Evolutionary conservation across 1,284 basidiomycete genomes (phyloP), one percentile per base, ranked within the genome.

Genomic region (Leccinum ambiguum): DNA sequence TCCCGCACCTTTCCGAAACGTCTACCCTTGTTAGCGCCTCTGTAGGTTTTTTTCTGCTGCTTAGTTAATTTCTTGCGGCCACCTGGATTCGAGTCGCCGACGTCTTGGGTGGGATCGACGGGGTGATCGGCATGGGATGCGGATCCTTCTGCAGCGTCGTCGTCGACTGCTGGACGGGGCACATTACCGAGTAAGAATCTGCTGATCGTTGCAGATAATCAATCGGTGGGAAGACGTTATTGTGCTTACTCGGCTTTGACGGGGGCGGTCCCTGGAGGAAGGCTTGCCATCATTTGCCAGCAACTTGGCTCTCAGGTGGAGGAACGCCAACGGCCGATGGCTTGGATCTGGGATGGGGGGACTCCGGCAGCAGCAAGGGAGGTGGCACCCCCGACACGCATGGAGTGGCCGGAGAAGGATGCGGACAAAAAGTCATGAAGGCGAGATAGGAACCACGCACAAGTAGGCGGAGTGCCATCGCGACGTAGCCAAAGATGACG

Each of bases 11-110:
- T 91, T 16, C 81, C 85, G 75, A 91, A 93, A 4, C 85, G 80
- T 54, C 93, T 78, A 11, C 86, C 88, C 75, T 94, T 94, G 76
- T 95, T 95, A 64, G 89, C 86, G 3, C 93, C 93, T 45, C 84
- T 80, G 66, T 86, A 84, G 43, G 86, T 85, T 75, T 92, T 92
- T 77, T 88, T 90, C 75, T 92, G 85, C 61, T 84, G 81, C 69
- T 83, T 85, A 13, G 79, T 79, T 59, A 82, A 79, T 65, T 83
- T 84, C 70, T 81, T 80, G 43, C 81, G 75, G 56, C 76, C 71
- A 33, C 76, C 74, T 77, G 77, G 45, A 76, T 77, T 62, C 66
- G 68, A 66, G 60, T 73, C 77, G 58, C 68, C 50, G 21, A 53
- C 75, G 16, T 74, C 70, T 14, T 71, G 66, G 13, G 66, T 69